Conservation (phyloP, 768 basidiomycete species). For the Boletellus sp. region DNA sequence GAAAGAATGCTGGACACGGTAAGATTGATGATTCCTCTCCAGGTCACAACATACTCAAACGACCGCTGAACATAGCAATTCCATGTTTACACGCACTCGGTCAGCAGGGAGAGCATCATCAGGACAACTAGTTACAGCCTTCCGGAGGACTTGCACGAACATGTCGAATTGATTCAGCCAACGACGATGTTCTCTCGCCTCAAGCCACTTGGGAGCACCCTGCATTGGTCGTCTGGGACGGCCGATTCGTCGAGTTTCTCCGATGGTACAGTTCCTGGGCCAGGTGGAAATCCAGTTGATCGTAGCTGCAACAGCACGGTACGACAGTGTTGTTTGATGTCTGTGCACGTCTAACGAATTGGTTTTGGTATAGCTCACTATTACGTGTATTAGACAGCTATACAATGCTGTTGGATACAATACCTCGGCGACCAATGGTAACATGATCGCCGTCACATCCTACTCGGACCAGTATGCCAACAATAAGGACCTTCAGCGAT, state of each 20-base stretch:
- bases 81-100: conserved; percentile 53
- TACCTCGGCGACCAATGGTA: conserved; percentile 41
- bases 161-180: conserved; percentile 67
- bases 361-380: conserved; percentile 38
- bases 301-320: conserved; percentile 43
- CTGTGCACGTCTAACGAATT: not conserved
- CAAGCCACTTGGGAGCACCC: conserved; percentile 40
- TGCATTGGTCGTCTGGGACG: conserved; percentile 29
- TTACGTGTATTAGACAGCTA: conserved; percentile 50
- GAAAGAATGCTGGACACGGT: conserved; percentile 72
- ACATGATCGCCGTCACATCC: conserved; percentile 52
- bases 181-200: conserved; percentile 62
- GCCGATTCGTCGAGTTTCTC: conserved; percentile 1
- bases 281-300: conserved; percentile 40
- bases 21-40: conserved; percentile 14
- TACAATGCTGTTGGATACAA: conserved; percentile 50
- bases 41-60: not conserved
- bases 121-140: conserved; percentile 71
- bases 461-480: conserved; percentile 57
- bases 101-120: conserved; percentile 50
- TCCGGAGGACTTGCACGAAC: conserved; percentile 52
- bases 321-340: not conserved
- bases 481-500: conserved; percentile 45
- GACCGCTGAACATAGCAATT: conserved; percentile 47
- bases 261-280: conserved; percentile 21